These are phyloP conservation scores for Juncus inflexus DNA, from an alignment of 176 grass and related monocot species.

Conservation along the genomic window DNA sequence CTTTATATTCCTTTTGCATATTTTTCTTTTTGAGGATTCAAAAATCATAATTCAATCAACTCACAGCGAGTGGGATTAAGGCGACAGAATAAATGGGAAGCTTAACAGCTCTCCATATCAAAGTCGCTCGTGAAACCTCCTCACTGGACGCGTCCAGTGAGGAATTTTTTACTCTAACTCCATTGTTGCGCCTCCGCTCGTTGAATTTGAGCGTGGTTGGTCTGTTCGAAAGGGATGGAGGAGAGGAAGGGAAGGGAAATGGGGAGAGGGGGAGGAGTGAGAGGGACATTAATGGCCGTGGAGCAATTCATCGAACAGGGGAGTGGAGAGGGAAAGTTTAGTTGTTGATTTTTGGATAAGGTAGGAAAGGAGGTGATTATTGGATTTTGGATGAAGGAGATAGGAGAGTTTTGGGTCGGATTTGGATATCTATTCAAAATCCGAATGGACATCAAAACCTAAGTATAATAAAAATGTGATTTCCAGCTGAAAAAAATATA, in stretches of 20 bases:
- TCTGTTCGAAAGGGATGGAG: background rate
- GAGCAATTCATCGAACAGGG: conserved; percentile 28
- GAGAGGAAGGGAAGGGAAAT: conserved; percentile 29
- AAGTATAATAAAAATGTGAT: too few species aligned
- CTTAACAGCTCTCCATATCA: conserved; percentile 83
- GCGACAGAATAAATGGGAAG: conserved; percentile 84
- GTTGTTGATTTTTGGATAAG: conserved; percentile 36
- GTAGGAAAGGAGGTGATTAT: background rate
- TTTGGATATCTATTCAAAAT: background rate
- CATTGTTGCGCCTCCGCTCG: background rate
- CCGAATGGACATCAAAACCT: too few species aligned
- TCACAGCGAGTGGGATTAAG: conserved; percentile 61
- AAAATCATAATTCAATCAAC: background rate
- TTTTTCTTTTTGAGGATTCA: background rate
- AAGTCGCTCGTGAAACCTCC: conserved; percentile 40
- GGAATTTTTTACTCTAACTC: background rate
- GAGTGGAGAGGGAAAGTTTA: background rate
- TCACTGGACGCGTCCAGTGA: conserved; percentile 11
- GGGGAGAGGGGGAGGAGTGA: conserved; percentile 24
- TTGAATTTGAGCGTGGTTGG: background rate
- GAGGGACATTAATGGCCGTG: conserved; percentile 40
- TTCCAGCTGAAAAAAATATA: too few species aligned
- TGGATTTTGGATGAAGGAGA: background rate
- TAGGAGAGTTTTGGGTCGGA: background rate
- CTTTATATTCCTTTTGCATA: background rate